A percentile compares a stretch with the other conserved stretches of the same genome.
Evolutionary conservation across 2,329 filamentous ascomycete genomes (phyloP).

Genomic region (Trichophyton simii): DNA sequence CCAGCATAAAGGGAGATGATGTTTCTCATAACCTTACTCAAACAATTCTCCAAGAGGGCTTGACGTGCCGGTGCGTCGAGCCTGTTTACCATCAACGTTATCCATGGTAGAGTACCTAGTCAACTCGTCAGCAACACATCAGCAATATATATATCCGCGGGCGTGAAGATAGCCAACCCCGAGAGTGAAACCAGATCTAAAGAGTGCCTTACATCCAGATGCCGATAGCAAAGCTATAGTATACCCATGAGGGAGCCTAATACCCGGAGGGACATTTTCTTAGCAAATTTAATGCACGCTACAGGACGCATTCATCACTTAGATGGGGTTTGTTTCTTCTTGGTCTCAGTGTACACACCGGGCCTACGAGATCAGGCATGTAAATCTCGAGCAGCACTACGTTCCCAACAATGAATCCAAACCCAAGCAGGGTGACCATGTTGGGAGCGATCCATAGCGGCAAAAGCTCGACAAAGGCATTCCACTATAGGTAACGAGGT

Average conservation of each 20-base stretch:
- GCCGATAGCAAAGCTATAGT: slow-evolving; percentile 89
- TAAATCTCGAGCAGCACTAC: slow-evolving; percentile 61
- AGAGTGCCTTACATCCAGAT: slow-evolving; percentile 64
- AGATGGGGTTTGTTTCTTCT: background rate
- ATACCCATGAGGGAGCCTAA: slow-evolving; percentile 78
- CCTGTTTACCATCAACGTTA: slow-evolving; percentile 97
- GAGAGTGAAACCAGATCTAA: background rate
- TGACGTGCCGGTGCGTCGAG: slow-evolving; percentile 83
- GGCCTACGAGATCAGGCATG: slow-evolving; percentile 82
- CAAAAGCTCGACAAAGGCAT: slow-evolving; percentile 80
- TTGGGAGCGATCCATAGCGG: slow-evolving; percentile 96
- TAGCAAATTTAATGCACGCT: background rate
- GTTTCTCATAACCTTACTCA: slow-evolving; percentile 44
- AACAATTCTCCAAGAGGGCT: slow-evolving; percentile 93
- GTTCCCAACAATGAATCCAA: slow-evolving; percentile 85
- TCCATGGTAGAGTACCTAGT: slow-evolving; percentile 82
- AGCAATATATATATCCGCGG: background rate
- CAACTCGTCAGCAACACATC: background rate
- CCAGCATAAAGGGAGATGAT: background rate
- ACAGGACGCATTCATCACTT: background rate
- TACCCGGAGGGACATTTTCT: slow-evolving; percentile 7
- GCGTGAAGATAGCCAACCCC: background rate
- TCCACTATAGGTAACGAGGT: slow-evolving; percentile 58
- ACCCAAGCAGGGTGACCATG: slow-evolving; percentile 90
- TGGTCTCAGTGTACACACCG: slow-evolving; percentile 44